Evolutionary conservation across 2,329 filamentous ascomycete genomes (phyloP).

Genomic region (Lomentospora prolificans): DNA sequence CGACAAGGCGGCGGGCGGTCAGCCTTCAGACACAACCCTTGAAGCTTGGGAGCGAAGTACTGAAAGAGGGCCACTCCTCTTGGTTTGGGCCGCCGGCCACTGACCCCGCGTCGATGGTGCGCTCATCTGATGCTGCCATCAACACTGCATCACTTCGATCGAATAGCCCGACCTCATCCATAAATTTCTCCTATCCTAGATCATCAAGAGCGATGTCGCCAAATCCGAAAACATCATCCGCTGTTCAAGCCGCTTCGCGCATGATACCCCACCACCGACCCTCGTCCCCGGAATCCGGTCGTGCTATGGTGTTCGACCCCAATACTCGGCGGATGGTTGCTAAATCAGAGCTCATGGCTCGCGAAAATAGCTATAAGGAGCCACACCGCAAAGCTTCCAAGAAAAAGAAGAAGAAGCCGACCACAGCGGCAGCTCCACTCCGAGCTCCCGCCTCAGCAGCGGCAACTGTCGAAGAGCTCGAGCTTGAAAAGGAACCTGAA

Average conservation of each 20-base stretch:
- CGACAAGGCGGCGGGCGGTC: conserved; percentile 27
- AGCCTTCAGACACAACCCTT: conserved; percentile 39
- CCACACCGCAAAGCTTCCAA: conserved; percentile 24
- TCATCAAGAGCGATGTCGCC: conserved; percentile 31
- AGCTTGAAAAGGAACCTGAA: too few relatives aligned
- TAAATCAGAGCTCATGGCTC: conserved; percentile 15
- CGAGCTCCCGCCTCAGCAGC: background rate
- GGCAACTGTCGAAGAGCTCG: too few relatives aligned
- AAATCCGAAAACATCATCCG: conserved; percentile 18
- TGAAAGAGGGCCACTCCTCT: conserved; percentile 29
- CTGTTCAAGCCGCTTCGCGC: background rate
- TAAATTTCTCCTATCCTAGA: conserved; percentile 51
- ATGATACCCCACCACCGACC: conserved; percentile 4
- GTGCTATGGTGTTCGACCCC: conserved; percentile 51
- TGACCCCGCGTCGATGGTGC: conserved; percentile 19
- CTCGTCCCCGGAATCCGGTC: conserved; percentile 18
- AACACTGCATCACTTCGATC: conserved; percentile 28
- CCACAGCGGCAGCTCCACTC: conserved; percentile 14
- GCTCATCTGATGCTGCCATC: conserved; percentile 31
- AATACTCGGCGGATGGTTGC: conserved; percentile 55
- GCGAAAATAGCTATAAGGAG: conserved; percentile 8
- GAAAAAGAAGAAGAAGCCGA: conserved; percentile 32
- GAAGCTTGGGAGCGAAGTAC: conserved; percentile 42
- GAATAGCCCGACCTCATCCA: conserved; percentile 39
- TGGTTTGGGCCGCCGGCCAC: conserved; percentile 41